Conservation (phyloP, 495 filamentous ascomycete genomes). For the Penicillium coprophilum region DNA sequence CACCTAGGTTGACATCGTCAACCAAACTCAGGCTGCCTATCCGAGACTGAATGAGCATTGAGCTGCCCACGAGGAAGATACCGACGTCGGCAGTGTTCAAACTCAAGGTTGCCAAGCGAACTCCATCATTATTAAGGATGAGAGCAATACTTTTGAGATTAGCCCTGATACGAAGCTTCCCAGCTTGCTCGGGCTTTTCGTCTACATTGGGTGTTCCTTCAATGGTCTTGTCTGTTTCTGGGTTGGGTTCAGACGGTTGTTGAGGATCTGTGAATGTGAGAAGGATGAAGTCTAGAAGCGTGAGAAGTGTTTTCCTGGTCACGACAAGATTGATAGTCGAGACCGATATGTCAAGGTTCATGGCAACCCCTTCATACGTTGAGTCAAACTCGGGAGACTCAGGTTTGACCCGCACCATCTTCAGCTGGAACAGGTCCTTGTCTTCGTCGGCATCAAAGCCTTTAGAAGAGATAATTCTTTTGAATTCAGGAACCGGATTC, state of each 20-base stretch:
- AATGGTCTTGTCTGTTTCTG: slow-evolving; percentile 45
- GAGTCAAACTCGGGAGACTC: slow-evolving; percentile 92
- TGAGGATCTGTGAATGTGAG: slow-evolving; percentile 84
- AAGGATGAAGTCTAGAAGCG: slow-evolving; percentile 94
- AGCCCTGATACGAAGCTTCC: slow-evolving; percentile 81
- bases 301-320: slow-evolving; percentile 88
- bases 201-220: slow-evolving; percentile 43
- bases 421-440: slow-evolving; percentile 82
- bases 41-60: slow-evolving; percentile 81
- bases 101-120: slow-evolving; percentile 87
- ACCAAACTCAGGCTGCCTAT: slow-evolving; percentile 85
- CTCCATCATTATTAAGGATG: slow-evolving; percentile 98
- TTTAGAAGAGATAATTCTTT: slow-evolving; percentile 89
- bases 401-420: slow-evolving; percentile 82
- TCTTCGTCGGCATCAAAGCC: slow-evolving; percentile 67
- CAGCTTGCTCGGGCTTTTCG: slow-evolving; percentile 38
- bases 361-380: slow-evolving; percentile 88
- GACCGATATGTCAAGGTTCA: slow-evolving; percentile 85
- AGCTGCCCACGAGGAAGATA: slow-evolving; percentile 79
- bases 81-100: slow-evolving; percentile 88
- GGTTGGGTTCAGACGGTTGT: slow-evolving; percentile 34
- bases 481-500: slow-evolving; percentile 88
- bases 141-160: slow-evolving; percentile 89
- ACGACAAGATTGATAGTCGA: slow-evolving; percentile 96
- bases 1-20: slow-evolving; percentile 93